A percentile compares a stretch with the other conserved stretches of the same genome.
Conservation (phyloP, 306 rosid species). For the Begonia fuchsioides region DNA sequence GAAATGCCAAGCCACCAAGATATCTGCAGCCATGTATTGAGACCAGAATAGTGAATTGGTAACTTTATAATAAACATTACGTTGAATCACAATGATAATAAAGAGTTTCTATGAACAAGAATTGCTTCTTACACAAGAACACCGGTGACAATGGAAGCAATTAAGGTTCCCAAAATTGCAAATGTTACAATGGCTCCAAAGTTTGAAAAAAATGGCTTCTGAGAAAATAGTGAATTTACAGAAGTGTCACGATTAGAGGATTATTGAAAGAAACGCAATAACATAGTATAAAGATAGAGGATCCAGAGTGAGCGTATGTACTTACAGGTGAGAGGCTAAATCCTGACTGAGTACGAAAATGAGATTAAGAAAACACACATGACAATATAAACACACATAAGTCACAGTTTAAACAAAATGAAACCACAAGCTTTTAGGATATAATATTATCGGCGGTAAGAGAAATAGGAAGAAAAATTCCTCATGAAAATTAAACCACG, state of each 20-base stretch:
- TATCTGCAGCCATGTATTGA: slow-evolving; percentile 55
- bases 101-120: no score
- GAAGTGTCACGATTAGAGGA: slow-evolving; percentile 2
- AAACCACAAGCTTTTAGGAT: slow-evolving; percentile 26
- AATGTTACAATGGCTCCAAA: slow-evolving; percentile 97
- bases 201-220: slow-evolving; percentile 98
- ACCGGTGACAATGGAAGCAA: slow-evolving; percentile 85
- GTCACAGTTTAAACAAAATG: background rate
- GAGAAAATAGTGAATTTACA: slow-evolving; percentile 9
- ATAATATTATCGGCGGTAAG: slow-evolving; percentile 97
- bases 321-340: slow-evolving; percentile 97
- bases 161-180: slow-evolving; percentile 78
- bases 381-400: background rate
- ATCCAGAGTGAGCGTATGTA: slow-evolving; percentile 3
- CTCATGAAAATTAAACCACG: slow-evolving; percentile 97
- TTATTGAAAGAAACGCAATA: background rate
- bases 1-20: slow-evolving; percentile 78
- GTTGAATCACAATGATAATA: no score
- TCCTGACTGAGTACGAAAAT: slow-evolving; percentile 77
- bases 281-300: background rate
- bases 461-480: slow-evolving; percentile 94
- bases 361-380: slow-evolving; percentile 43
- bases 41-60: no score
- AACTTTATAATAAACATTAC: no score
- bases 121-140: slow-evolving; percentile 51